These are phyloP conservation scores for Huntiella bhutanensis DNA, from an alignment of 2,329 filamentous ascomycete genomes.

Conservation along the genomic window DNA sequence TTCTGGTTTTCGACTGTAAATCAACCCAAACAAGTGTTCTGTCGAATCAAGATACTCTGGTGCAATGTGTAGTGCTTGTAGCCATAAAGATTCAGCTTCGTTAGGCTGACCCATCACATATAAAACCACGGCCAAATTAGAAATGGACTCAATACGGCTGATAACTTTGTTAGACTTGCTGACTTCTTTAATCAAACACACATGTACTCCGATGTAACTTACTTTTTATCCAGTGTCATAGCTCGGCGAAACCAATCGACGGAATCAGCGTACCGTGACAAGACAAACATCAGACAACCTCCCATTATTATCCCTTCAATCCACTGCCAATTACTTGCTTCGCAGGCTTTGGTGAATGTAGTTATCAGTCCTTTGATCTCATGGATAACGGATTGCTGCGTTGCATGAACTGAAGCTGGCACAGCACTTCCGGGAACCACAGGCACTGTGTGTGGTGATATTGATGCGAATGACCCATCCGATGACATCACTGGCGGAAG, in stretches of 20 bases:
- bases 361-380: constrained; percentile 25
- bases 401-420: no score
- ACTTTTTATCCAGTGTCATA: constrained; percentile 35
- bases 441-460: no score
- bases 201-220: constrained; percentile 15
- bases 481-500: no score
- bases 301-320: constrained; percentile 80
- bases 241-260: constrained; percentile 55
- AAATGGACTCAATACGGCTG: constrained; percentile 80
- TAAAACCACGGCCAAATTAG: constrained; percentile 77
- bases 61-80: constrained; percentile 60
- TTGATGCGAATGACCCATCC: no score
- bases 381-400: no score
- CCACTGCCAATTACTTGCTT: constrained; percentile 73
- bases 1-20: constrained; percentile 65
- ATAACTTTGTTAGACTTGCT: constrained; percentile 16
- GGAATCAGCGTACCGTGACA: constrained; percentile 67
- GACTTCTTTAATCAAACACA: not conserved
- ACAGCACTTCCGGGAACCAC: no score
- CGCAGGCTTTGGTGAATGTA: constrained; percentile 54
- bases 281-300: constrained; percentile 77
- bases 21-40: constrained; percentile 75
- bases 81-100: constrained; percentile 76
- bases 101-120: constrained; percentile 64
- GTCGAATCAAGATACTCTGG: constrained; percentile 88